phyloP scores from a whole-genome alignment of 2,329 filamentous ascomycete species.

The Fusarium torreyae region DNA sequence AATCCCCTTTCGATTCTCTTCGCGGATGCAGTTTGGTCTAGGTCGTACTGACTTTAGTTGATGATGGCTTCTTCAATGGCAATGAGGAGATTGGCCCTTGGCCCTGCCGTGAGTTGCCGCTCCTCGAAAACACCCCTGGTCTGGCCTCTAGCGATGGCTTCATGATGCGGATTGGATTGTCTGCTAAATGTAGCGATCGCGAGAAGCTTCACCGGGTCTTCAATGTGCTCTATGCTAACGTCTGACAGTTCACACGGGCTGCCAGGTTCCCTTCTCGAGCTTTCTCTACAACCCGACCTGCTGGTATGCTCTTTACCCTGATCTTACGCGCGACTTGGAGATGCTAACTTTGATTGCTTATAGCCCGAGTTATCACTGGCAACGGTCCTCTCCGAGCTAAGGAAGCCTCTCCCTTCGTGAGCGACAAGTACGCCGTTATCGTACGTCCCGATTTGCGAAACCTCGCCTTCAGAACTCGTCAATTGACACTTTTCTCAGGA shows the following conservation, averaged over 20 bases:
- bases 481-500: constrained; percentile 71
- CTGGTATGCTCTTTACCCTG: constrained; percentile 68
- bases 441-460: constrained; percentile 66
- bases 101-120: constrained; percentile 67
- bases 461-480: constrained; percentile 13
- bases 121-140: constrained; percentile 26
- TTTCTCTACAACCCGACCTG: constrained; percentile 90
- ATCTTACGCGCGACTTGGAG: constrained; percentile 14
- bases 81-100: constrained; percentile 72
- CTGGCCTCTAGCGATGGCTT: constrained; percentile 37
- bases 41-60: constrained; percentile 50
- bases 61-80: constrained; percentile 75
- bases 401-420: constrained; percentile 89
- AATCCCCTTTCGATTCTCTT: constrained; percentile 46
- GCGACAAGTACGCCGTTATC: constrained; percentile 94
- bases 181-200: constrained; percentile 4
- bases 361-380: constrained; percentile 84
- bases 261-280: constrained; percentile 77
- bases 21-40: constrained; percentile 53
- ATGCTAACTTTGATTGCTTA: constrained; percentile 33
- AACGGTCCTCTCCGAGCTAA: constrained; percentile 91
- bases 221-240: constrained; percentile 44
- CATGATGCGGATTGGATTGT: constrained; percentile 6
- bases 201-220: constrained; percentile 30
- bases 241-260: constrained; percentile 72